phyloP scores from a whole-genome alignment of 108 stramenopile species.

The Nitzschia inconspicua region DNA sequence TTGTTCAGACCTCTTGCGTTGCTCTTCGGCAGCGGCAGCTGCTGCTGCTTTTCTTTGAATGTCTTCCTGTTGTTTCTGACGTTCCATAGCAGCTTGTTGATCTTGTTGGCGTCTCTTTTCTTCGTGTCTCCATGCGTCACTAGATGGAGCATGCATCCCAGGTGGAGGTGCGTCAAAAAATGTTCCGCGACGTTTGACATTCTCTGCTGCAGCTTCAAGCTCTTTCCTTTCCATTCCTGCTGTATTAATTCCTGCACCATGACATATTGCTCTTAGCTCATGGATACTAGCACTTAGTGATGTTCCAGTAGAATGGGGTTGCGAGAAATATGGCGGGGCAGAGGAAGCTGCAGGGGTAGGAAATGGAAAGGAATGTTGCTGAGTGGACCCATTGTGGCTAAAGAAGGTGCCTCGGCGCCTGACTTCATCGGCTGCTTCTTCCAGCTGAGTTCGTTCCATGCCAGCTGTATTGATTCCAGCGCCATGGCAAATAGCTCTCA shows the following conservation, averaged over 20 bases:
- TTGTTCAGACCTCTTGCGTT: not conserved
- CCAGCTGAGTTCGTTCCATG: conserved; percentile 78
- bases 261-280: conserved; percentile 73
- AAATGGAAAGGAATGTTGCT: not conserved
- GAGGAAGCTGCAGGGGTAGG: not conserved
- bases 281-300: conserved; percentile 46
- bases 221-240: conserved; percentile 78
- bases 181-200: conserved; percentile 37
- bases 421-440: conserved; percentile 44
- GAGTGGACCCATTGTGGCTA: not conserved
- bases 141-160: not conserved
- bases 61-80: conserved; percentile 10
- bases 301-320: not conserved
- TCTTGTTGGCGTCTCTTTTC: conserved; percentile 8
- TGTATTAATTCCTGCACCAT: conserved; percentile 73
- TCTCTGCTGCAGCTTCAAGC: conserved; percentile 51
- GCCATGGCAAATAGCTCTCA: conserved; percentile 76
- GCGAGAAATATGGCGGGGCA: not conserved
- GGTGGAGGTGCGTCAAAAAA: conserved; percentile 12
- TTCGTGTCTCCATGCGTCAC: not conserved
- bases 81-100: conserved; percentile 9
- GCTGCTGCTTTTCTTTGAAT: conserved; percentile 11
- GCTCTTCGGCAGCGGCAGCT: too few relatives aligned
- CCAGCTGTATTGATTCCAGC: conserved; percentile 72
- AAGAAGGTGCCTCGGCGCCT: conserved; percentile 26